These are phyloP conservation scores for Pulicaria dysenterica DNA, from an alignment of 129 eudicot species.

Conservation along the genomic window DNA sequence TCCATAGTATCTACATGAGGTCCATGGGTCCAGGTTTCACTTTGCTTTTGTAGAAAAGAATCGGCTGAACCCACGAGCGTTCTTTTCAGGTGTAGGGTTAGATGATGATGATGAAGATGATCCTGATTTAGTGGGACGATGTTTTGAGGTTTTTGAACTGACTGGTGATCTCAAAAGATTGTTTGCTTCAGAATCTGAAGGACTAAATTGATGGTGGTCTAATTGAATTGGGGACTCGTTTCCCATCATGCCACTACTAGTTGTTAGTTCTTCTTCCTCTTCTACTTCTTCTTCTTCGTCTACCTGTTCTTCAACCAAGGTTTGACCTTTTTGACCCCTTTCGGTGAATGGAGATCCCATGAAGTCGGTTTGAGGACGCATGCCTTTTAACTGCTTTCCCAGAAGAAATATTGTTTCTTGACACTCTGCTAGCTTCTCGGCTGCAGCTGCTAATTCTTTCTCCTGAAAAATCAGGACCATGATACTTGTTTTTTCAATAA, in stretches of 20 bases:
- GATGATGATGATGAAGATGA: constrained; percentile 74
- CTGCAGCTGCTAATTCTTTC: constrained; percentile 76
- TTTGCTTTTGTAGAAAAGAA: constrained; percentile 82
- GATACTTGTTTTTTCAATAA: constrained; percentile 13
- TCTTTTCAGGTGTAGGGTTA: constrained; percentile 82
- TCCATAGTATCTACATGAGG: constrained; percentile 27
- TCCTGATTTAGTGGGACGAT: constrained; percentile 78
- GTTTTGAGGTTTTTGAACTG: constrained; percentile 48
- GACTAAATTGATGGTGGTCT: constrained; percentile 48
- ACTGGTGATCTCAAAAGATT: constrained; percentile 57
- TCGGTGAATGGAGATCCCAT: constrained; percentile 42
- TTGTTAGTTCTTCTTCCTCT: constrained; percentile 45
- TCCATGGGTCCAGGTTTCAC: constrained; percentile 21
- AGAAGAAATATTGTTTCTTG: constrained; percentile 93
- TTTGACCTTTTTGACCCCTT: constrained; percentile 42
- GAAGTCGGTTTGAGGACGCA: constrained; percentile 71
- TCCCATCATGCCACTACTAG: constrained; percentile 52
- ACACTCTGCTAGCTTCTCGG: constrained; percentile 96
- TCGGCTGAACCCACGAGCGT: constrained; percentile 81
- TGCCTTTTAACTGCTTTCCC: constrained; percentile 70
- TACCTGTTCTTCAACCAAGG: constrained; percentile 38
- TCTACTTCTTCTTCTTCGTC: constrained; percentile 32
- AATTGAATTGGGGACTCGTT: constrained; percentile 63
- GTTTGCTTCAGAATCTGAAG: constrained; percentile 69
- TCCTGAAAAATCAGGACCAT: constrained; percentile 49